Base-by-base conservation (phyloP, 2,329 filamentous ascomycete genomes). In the Sordariomycetes sp. region DNA sequence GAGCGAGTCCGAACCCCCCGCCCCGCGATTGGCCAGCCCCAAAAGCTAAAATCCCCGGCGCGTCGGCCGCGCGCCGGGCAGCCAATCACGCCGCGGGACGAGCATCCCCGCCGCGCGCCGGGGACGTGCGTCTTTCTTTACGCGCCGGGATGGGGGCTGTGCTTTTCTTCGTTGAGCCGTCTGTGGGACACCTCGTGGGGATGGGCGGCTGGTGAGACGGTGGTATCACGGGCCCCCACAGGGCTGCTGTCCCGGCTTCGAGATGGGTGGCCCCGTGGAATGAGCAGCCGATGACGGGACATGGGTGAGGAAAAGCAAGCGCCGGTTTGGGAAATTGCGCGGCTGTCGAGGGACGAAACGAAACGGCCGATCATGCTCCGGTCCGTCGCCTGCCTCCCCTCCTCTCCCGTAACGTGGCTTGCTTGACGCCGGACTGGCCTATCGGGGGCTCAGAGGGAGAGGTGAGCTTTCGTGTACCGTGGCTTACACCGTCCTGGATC, bases 131-230 rank as follows among this genome's bases (percentile, higher is more conserved):
- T 36, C 20, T 54, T 13, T 54, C 15, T 45, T 54, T 54, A 54
- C 53, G 53, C 53, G 53, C 53, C 53, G 24, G 35, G 34, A 35
- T 35, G n/a, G 52, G 52, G 52, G 52, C 52, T 54, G 52, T 54
- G 52, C 52, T 25, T 35, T 8, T 17, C 39, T 17, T n/a, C 39
- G n/a, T 17, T 15, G 39, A 17, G 17, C 15, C 3, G 36, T 17
- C 13, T 45, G 15, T n/a, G 39, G 39, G 15, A 7, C 13, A 20
- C 20, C 62, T 55, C 48, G 59, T 50, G 58, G 57, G 59, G 17
- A 60, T 32, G 50, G 56, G 39, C 56, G 57, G 55, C 57, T 56
- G 15, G 34, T 12, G 34, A 39, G 28, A 55, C 32, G 28, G 39
- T 36, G 24, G 8, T 28, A 22, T 55, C 45, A 12, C 24, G 17